Evolutionary conservation across 164 flowering plant genomes (phyloP).

Genomic region (Vitis amurensis): DNA sequence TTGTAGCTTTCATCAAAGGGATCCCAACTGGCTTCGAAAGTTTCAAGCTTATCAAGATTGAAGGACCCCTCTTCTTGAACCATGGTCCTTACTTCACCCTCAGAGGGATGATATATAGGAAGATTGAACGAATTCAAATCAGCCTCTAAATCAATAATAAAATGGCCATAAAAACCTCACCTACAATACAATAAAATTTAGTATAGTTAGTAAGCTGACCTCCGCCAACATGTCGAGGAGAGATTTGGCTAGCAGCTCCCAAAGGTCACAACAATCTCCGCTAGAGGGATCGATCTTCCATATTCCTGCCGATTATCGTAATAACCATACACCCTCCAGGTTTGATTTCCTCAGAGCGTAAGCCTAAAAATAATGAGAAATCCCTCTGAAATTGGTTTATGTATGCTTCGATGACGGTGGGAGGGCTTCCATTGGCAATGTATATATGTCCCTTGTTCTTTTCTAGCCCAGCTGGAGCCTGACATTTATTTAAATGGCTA

Average conservation of each 20-base stretch:
- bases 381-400: neutral
- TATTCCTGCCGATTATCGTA: neutral
- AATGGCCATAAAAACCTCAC: no score
- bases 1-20: neutral
- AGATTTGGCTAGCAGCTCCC: no score
- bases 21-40: slow-evolving; percentile 12
- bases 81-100: no score
- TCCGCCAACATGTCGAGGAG: no score
- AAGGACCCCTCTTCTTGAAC: no score
- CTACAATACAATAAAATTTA: no score
- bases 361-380: slow-evolving; percentile 6
- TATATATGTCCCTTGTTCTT: slow-evolving; percentile 8
- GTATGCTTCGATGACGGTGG: no score
- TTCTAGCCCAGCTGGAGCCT: slow-evolving; percentile 6
- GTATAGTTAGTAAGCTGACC: no score
- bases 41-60: neutral
- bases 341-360: neutral
- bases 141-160: no score
- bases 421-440: neutral
- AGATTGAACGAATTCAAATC: no score
- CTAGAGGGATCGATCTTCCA: slow-evolving; percentile 7
- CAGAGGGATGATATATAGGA: no score
- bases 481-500: neutral
- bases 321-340: slow-evolving; percentile 1
- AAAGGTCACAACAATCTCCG: neutral